phyloP scores from a whole-genome alignment of 345 rosid species.

The Sisymbrium altissimum region DNA sequence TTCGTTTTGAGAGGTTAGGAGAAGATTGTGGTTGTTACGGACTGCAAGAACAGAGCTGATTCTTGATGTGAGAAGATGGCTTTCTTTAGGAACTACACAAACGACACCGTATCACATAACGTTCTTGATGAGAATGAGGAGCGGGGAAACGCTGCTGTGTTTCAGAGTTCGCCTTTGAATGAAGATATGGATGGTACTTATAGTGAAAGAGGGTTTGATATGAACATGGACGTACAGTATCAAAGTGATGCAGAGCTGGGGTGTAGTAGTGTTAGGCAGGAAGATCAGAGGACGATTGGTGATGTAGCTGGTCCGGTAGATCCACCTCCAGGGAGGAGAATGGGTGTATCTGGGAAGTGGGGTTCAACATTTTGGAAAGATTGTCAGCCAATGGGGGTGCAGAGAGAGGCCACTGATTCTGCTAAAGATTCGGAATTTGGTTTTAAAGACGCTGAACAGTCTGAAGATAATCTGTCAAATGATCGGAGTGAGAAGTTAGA shows the following conservation, averaged over 20 bases:
- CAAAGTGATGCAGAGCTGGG: conserved; percentile 71
- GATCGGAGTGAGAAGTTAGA: conserved; percentile 50
- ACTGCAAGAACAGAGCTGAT: neutral
- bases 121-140: conserved; percentile 61
- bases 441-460: conserved; percentile 47
- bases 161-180: conserved; percentile 43
- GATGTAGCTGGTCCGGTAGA: conserved; percentile 38
- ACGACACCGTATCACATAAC: conserved; percentile 54
- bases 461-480: conserved; percentile 58
- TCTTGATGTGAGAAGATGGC: conserved; percentile 78
- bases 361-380: conserved; percentile 98
- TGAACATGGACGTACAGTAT: conserved; percentile 63
- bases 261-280: conserved; percentile 47
- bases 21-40: conserved; percentile 11
- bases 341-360: conserved; percentile 71
- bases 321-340: conserved; percentile 67
- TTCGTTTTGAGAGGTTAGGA: neutral
- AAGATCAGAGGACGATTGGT: conserved; percentile 37
- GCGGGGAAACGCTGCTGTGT: conserved; percentile 42
- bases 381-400: conserved; percentile 83
- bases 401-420: conserved; percentile 58
- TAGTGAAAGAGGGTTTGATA: conserved; percentile 70
- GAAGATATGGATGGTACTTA: conserved; percentile 46
- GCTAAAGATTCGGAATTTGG: conserved; percentile 70
- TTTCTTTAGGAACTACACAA: conserved; percentile 66